These are phyloP conservation scores for Fusarium tuaranense DNA, from an alignment of 2,329 filamentous ascomycete species.

Conservation along the genomic window DNA sequence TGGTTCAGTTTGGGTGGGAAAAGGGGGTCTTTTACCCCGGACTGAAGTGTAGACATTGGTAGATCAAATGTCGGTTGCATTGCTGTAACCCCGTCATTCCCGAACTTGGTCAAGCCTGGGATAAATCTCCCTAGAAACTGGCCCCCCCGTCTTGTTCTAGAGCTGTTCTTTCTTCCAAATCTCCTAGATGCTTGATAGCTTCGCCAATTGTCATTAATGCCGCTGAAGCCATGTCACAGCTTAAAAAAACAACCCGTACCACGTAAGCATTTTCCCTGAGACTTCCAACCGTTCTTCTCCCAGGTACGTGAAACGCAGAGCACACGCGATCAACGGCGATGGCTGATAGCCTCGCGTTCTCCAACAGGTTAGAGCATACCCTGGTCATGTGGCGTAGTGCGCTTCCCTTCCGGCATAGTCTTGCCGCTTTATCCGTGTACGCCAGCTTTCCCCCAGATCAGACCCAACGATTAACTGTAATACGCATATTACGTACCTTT, in stretches of 20 bases:
- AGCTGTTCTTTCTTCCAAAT: not conserved
- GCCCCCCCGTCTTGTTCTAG: not conserved
- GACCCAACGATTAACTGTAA: constrained; percentile 12
- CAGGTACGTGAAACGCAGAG: not conserved
- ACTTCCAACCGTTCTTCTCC: not conserved
- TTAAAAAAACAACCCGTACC: not conserved
- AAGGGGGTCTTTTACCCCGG: not conserved
- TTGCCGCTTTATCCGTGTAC: constrained; percentile 35
- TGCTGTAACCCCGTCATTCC: not conserved
- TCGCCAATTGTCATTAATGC: not conserved
- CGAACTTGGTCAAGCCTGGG: not conserved
- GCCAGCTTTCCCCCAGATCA: constrained; percentile 6
- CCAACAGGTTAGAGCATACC: constrained; percentile 14
- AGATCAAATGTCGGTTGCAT: not conserved
- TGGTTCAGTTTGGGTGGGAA: not conserved
- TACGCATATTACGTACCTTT: constrained; percentile 23
- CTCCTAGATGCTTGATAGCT: not conserved
- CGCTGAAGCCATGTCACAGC: not conserved
- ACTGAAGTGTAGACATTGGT: not conserved
- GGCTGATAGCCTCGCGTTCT: not conserved
- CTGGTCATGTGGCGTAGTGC: constrained; percentile 10
- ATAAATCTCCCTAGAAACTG: not conserved
- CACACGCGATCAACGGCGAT: constrained; percentile 17
- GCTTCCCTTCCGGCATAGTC: constrained; percentile 28
- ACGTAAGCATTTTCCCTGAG: not conserved